Evolutionary conservation across 1,139 yeast genomes (phyloP).

Genomic region (Meyerozyma athensensis): DNA sequence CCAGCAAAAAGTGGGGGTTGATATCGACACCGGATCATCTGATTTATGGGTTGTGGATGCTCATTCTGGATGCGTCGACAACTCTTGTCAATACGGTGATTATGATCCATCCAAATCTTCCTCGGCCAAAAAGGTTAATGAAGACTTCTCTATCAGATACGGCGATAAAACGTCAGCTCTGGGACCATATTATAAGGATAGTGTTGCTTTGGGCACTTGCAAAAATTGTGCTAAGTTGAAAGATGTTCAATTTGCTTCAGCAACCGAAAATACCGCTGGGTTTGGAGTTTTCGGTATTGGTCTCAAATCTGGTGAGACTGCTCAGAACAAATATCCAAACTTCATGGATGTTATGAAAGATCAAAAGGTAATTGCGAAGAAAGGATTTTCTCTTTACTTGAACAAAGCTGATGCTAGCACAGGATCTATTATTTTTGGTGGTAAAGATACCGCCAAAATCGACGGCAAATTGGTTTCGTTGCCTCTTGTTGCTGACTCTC

Average conservation of each 20-base stretch:
- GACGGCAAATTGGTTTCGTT: constrained; percentile 41
- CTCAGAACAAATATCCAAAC: constrained; percentile 14
- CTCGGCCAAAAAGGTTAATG: constrained; percentile 5
- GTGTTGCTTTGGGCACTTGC: constrained; percentile 9
- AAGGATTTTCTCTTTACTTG: constrained; percentile 52
- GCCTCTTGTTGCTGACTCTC: constrained; percentile 17
- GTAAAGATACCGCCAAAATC: constrained; percentile 50
- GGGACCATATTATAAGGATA: constrained; percentile 17
- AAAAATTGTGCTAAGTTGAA: constrained; percentile 11
- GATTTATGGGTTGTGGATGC: constrained; percentile 16
- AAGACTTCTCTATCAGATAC: constrained; percentile 11
- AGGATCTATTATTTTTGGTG: constrained; percentile 55
- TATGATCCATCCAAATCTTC: constrained; percentile 10
- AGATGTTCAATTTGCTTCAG: constrained; percentile 18
- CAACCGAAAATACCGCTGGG: constrained; percentile 7
- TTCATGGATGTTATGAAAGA: constrained; percentile 14
- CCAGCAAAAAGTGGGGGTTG: constrained; percentile 10
- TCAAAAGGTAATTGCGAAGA: constrained; percentile 46
- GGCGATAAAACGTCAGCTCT: constrained; percentile 13
- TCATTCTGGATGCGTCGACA: neutral
- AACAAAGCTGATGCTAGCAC: constrained; percentile 29
- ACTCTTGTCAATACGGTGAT: constrained; percentile 7
- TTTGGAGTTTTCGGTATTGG: constrained; percentile 20
- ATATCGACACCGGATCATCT: constrained; percentile 19
- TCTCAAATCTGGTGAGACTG: constrained; percentile 9